A percentile compares a stretch with the other conserved stretches of the same genome.
phyloP scores from a whole-genome alignment of 352 stramenopile genomes.

The Globisporangium ultimum region DNA sequence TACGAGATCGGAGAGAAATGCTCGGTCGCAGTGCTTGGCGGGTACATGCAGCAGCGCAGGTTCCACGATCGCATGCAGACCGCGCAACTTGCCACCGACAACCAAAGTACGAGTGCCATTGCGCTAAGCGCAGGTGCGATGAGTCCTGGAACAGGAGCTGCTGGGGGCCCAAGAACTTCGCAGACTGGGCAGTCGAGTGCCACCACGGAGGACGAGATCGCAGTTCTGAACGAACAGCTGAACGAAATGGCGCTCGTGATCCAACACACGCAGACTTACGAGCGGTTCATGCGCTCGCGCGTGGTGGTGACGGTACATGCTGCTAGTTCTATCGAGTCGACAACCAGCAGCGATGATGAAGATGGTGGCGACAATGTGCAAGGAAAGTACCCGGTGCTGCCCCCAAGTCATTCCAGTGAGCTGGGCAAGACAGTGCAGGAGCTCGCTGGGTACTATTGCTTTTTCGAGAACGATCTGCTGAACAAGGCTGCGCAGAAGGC shows the following conservation, averaged over 20 bases:
- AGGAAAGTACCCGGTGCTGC: conserved; percentile 25
- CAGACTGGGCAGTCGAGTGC: conserved; percentile 8
- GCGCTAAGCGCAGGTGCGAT: not conserved
- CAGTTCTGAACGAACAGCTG: conserved; percentile 77
- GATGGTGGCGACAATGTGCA: not conserved
- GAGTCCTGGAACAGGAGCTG: not conserved
- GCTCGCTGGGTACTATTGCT: conserved; percentile 83
- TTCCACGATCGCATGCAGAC: conserved; percentile 63
- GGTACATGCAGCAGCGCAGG: conserved; percentile 75
- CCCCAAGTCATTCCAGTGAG: conserved; percentile 65
- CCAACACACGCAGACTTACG: conserved; percentile 87
- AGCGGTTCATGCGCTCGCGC: conserved; percentile 83
- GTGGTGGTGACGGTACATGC: conserved; percentile 12
- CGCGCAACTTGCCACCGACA: conserved; percentile 10
- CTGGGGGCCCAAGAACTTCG: not conserved
- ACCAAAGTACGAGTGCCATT: not conserved
- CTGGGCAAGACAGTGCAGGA: conserved; percentile 81
- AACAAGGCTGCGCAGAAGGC: conserved; percentile 73
- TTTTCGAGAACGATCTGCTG: conserved; percentile 81
- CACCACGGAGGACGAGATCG: conserved; percentile 50
- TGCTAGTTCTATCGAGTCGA: not conserved
- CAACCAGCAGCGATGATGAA: conserved; percentile 8
- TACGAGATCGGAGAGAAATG: conserved; percentile 62
- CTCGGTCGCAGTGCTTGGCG: conserved; percentile 48
- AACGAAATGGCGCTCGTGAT: conserved; percentile 86